These are phyloP conservation scores for Flaveria ramosissima DNA, from an alignment of 129 eudicot species.

Conservation along the genomic window DNA sequence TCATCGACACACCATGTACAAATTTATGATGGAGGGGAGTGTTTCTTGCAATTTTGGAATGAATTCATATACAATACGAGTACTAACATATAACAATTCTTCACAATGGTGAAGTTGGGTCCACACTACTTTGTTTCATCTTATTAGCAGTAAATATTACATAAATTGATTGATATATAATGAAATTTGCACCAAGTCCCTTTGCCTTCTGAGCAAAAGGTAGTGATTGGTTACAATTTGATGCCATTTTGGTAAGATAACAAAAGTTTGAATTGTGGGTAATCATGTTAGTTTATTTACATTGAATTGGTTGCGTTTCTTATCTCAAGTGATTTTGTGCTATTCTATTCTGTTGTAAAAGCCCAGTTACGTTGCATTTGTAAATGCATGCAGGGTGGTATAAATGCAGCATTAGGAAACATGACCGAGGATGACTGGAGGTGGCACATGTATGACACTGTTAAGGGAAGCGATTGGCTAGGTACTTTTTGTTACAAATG, in stretches of 20 bases:
- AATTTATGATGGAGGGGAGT: conserved; percentile 15
- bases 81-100: neutral
- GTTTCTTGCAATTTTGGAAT: conserved; percentile 12
- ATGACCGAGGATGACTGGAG: conserved; percentile 99
- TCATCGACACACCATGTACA: conserved; percentile 1
- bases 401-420: conserved; percentile 96
- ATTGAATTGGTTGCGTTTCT: conserved; percentile 9
- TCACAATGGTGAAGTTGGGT: neutral
- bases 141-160: conserved; percentile 5
- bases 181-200: neutral
- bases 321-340: conserved; percentile 13
- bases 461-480: conserved; percentile 98
- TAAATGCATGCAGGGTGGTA: conserved; percentile 70
- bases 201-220: neutral
- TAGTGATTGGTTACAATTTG: neutral
- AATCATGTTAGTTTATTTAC: neutral
- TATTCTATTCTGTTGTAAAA: conserved; percentile 9
- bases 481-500: conserved; percentile 40
- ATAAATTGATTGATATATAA: conserved; percentile 12
- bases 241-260: conserved; percentile 16
- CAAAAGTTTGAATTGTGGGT: neutral
- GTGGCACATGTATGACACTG: conserved; percentile 99
- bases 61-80: neutral
- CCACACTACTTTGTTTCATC: neutral
- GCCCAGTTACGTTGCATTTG: conserved; percentile 5